These are phyloP conservation scores for Xerocomellus intermedius DNA, from an alignment of 768 basidiomycete species.

Conservation along the genomic window DNA sequence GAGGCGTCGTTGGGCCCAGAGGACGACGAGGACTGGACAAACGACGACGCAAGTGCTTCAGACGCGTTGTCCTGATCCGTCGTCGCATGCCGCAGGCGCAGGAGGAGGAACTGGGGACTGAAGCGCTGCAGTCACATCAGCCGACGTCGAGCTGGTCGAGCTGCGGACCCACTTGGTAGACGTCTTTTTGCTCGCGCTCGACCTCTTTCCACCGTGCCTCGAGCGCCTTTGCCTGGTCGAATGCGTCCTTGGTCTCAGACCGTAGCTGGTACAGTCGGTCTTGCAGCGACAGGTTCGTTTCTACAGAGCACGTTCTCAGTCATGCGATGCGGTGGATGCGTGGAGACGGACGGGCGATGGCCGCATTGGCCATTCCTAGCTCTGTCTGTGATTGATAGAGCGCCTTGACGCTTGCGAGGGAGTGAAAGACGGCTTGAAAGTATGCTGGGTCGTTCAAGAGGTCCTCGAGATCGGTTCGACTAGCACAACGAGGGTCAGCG, in stretches of 20 bases:
- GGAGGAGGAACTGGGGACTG: conserved; percentile 81
- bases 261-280: conserved; percentile 74
- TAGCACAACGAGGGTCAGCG: conserved; percentile 32
- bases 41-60: conserved; percentile 79
- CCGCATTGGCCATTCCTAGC: conserved; percentile 80
- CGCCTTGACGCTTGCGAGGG: conserved; percentile 67
- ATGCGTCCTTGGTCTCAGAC: conserved; percentile 81
- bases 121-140: conserved; percentile 57
- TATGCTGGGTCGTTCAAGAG: conserved; percentile 76
- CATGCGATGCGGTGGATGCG: not conserved
- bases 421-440: conserved; percentile 86
- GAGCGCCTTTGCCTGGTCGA: conserved; percentile 79
- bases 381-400: conserved; percentile 76
- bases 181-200: conserved; percentile 83
- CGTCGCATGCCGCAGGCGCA: conserved; percentile 84
- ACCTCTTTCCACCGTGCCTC: conserved; percentile 84
- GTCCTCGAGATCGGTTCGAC: conserved; percentile 90
- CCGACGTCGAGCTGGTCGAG: not conserved
- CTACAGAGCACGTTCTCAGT: conserved; percentile 39
- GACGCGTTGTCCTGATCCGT: conserved; percentile 89
- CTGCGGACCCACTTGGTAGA: conserved; percentile 68
- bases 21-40: conserved; percentile 63
- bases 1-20: conserved; percentile 25
- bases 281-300: conserved; percentile 72
- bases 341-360: conserved; percentile 70